Evolutionary conservation across 179 eudicot genomes (phyloP).

Genomic region (Spinacia oleracea): DNA sequence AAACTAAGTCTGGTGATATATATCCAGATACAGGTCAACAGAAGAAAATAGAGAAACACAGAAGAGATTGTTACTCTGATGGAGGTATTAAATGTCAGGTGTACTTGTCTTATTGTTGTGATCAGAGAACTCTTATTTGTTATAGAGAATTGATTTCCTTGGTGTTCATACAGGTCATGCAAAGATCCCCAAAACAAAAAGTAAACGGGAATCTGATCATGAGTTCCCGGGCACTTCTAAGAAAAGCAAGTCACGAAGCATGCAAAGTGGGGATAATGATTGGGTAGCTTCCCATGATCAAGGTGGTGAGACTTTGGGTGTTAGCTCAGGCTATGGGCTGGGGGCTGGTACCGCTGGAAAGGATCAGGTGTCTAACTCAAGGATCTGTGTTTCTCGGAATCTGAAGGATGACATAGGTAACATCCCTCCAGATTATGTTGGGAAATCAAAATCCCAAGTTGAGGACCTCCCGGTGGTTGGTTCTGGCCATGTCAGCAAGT

Average conservation of each 20-base stretch:
- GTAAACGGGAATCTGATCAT: constrained; percentile 52
- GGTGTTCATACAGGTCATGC: constrained; percentile 48
- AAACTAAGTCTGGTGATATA: constrained; percentile 41
- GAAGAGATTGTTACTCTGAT: constrained; percentile 45
- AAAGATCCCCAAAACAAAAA: constrained; percentile 47
- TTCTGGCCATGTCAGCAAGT: constrained; percentile 35
- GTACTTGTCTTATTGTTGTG: constrained; percentile 4
- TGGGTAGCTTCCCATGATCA: constrained; percentile 40
- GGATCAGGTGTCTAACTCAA: constrained; percentile 35
- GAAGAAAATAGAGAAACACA: constrained; percentile 47
- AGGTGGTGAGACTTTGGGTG: constrained; percentile 42
- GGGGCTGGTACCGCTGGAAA: constrained; percentile 39
- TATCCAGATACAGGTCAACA: constrained; percentile 39
- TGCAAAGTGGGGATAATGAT: constrained; percentile 39
- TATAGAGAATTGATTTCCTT: constrained; percentile 14
- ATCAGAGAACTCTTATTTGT: constrained; percentile 9
- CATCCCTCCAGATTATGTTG: constrained; percentile 22
- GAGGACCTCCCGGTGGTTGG: constrained; percentile 39
- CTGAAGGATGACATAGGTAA: constrained; percentile 36
- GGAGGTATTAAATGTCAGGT: constrained; percentile 50
- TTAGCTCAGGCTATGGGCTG: constrained; percentile 41
- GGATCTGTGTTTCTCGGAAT: constrained; percentile 39
- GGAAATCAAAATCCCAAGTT: constrained; percentile 33
- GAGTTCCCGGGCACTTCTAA: constrained; percentile 57
- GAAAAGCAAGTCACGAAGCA: constrained; percentile 50